Percentiles rank a stretch among this genome's conserved stretches.
Conservation (phyloP, 192 early-diverging fungal genomes). For the Linderina pennispora region DNA sequence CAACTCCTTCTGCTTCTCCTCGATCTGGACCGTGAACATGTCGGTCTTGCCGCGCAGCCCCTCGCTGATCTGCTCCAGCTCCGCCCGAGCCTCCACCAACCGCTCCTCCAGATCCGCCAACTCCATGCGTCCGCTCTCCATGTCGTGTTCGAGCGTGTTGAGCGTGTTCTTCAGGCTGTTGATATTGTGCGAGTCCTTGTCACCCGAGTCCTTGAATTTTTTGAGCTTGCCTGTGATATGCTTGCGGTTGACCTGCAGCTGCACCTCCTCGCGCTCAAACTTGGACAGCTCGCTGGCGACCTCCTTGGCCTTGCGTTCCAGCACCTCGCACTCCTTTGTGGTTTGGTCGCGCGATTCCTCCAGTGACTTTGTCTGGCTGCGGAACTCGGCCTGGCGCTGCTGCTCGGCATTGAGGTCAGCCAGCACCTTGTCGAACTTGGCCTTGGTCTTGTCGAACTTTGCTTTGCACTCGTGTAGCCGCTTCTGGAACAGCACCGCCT, state of each 20-base stretch:
- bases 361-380: conserved; percentile 56
- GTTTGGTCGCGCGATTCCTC: conserved; percentile 53
- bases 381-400: conserved; percentile 52
- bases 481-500: conserved; percentile 72
- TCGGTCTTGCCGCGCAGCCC: conserved; percentile 86
- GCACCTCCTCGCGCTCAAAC: conserved; percentile 76
- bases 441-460: conserved; percentile 46
- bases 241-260: conserved; percentile 81
- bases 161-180: conserved; percentile 62
- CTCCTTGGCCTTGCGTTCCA: conserved; percentile 54
- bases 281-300: conserved; percentile 54
- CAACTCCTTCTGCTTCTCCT: conserved; percentile 76
- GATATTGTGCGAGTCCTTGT: conserved; percentile 55
- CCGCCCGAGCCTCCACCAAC: conserved; percentile 57
- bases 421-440: conserved; percentile 49
- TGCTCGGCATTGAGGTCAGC: conserved; percentile 55
- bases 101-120: conserved; percentile 56
- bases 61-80: conserved; percentile 72
- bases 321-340: conserved; percentile 57
- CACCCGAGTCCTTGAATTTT: conserved; percentile 63
- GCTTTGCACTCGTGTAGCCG: conserved; percentile 56
- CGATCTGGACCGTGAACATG: conserved; percentile 71
- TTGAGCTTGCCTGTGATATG: conserved; percentile 73
- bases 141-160: conserved; percentile 60
- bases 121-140: conserved; percentile 53